Base-by-base conservation (phyloP, 2,329 filamentous ascomycete genomes). In the Trichoderma breve region DNA sequence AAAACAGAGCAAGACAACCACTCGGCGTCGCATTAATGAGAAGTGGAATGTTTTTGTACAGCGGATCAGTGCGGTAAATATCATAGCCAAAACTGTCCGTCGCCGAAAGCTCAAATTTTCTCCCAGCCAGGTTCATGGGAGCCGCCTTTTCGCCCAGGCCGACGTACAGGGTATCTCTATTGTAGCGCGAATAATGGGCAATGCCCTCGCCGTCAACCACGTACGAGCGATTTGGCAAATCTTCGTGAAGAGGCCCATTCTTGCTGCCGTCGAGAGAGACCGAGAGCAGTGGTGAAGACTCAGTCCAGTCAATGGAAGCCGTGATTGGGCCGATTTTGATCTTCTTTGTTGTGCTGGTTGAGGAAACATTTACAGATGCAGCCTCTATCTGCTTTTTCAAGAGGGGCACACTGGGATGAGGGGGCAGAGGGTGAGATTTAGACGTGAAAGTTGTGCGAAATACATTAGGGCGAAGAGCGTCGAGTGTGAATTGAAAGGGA, bases 81-180 rank as follows among this genome's bases (percentile, higher is more conserved):
- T 93, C 91, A 76, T 94, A 93, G 3, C 91, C 90, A 75, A 93
- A 93, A 47, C 88, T 91, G 79, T 93, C 91, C 0, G 90, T 93
- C 2, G 90, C 90, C 0, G 90, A 89, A 15, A 93, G 83, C 30
- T 86, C 85, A 78, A 93, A 93, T 30, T 87, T 84, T 0, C 91
- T 86, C 36, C 89, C 90, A 0, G 86, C 89, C 1, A 94, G 84
- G 76, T 93, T 88, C 90, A 93, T 92, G 0, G 91, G 91, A 0
- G 90, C 91, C 6, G 89, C 85, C 78, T 93, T 93, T 78, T 93
- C 91, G 5, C 91, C 92, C 0, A 93, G 83, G 0, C 92, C 91
- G 21, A 92, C 87, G 75, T 93, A 90, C 0, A 93, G 84, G 0
- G 88, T 90, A 24, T 86, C 84, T 18, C 86, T 82, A 73, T 90